Evolutionary conservation across 164 flowering plant species (phyloP), one percentile per base, ranked within the genome.

Genomic region (Dillenia suffruticosa): DNA sequence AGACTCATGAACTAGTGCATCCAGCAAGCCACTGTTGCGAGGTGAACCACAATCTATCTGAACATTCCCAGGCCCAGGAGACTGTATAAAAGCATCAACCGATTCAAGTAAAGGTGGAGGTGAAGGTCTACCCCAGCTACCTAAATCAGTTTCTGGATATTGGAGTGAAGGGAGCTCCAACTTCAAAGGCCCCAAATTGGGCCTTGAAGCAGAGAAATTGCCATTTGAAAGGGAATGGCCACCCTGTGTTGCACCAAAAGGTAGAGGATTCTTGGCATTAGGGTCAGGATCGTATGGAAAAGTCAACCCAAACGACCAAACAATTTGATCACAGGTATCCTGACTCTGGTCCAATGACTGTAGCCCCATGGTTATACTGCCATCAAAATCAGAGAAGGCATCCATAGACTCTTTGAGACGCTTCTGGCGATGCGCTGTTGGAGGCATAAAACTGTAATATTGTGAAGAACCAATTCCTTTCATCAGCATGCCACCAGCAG

Each of bases 121-220:
- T 60, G 46, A 46, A 49, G 77, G 68, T 55, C 74, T 62, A 46
- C 68, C 85, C 96, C 90, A 82, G 72, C 74, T 64, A 74, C 84
- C 77, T 51, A 82, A 72, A 54, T 77, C 83, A 70, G 80, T 65
- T 61, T 83, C 87, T 74, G 82, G 63, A 86, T 84, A 82, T 94
- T 94, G 98, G 97, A 94, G 81, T 89, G 98, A 94, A 94, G 98
- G 98, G 97, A 94, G 98, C 95, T 94, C 98, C 85, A 69, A 66
- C 91, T 93, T 94, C 90, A 81, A 68, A 69, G 84, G 77, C 88
- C 68, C 84, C 1, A 63, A 44, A 54, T 65, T 14, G 74, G 89
- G 87, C 85, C 81, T 77, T 60, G 94, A 90, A 85, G 97, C 67
- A 83, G 97, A 86, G 81, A 77, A 72, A 68, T 79, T 86, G 86